A percentile compares a stretch with the other conserved stretches of the same genome.
phyloP scores from a whole-genome alignment of 371 early-diverging fungal genomes.

The Circinella umbellata region DNA sequence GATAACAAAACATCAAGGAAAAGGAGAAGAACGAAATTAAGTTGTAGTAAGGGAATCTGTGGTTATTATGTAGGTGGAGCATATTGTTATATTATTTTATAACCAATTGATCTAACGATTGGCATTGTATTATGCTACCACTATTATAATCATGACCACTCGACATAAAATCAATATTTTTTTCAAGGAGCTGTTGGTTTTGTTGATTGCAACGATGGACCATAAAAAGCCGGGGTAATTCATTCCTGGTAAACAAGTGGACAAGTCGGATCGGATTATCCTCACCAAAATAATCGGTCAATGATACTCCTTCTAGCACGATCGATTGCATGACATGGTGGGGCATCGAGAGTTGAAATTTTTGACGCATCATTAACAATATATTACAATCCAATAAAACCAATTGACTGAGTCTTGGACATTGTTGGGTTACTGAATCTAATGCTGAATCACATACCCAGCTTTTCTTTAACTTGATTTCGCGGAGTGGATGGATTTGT shows the following conservation, averaged over 20 bases:
- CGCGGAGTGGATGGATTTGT: background rate
- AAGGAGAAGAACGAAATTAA: no score
- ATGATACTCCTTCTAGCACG: background rate
- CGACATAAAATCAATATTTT: background rate
- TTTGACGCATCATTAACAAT: background rate
- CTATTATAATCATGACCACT: background rate
- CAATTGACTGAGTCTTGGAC: constrained; percentile 3
- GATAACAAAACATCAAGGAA: no score
- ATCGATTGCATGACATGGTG: background rate
- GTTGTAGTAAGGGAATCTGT: no score
- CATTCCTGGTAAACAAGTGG: background rate
- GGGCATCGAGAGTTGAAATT: background rate
- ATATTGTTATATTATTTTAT: background rate
- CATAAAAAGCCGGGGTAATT: background rate
- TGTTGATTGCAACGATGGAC: background rate
- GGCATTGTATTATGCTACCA: background rate
- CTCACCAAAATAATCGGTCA: background rate
- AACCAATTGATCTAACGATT: background rate
- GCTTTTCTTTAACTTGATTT: background rate
- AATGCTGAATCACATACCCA: background rate
- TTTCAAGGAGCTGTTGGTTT: background rate
- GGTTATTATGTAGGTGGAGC: background rate
- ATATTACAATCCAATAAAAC: background rate
- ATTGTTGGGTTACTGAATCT: background rate
- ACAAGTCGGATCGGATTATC: background rate